Percentiles rank a stretch among this genome's conserved stretches.
These are phyloP conservation scores for Kurtzmaniella quercitrusa DNA, from an alignment of 1,139 yeast species.

Conservation along the genomic window DNA sequence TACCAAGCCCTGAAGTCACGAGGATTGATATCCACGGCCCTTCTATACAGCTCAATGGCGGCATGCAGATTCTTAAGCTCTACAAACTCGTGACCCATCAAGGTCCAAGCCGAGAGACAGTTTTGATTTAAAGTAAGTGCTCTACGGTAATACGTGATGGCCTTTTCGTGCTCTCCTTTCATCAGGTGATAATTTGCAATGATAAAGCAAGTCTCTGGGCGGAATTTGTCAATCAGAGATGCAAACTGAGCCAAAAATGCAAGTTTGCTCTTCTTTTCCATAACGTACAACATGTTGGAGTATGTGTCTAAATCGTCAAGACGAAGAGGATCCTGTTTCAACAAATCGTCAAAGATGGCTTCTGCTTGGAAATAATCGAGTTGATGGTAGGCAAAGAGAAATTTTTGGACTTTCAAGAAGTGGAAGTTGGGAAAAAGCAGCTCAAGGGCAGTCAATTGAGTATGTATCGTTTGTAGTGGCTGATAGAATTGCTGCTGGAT, in stretches of 20 bases:
- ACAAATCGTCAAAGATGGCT: conserved; percentile 66
- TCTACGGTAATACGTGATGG: conserved; percentile 87
- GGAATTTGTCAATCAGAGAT: conserved; percentile 73
- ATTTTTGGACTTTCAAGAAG: conserved; percentile 75
- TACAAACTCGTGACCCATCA: conserved; percentile 98
- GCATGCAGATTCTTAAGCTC: conserved; percentile 96
- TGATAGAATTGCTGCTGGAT: conserved; percentile 80
- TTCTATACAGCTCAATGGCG: conserved; percentile 90
- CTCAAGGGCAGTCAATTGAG: conserved; percentile 44
- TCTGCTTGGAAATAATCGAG: conserved; percentile 82
- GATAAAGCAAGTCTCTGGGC: conserved; percentile 94
- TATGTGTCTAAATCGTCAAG: conserved; percentile 88
- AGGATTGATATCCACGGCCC: conserved; percentile 86
- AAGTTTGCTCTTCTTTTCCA: conserved; percentile 82
- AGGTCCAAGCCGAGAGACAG: conserved; percentile 92
- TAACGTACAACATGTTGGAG: conserved; percentile 90
- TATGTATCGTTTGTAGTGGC: conserved; percentile 48
- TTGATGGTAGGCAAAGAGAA: conserved; percentile 73
- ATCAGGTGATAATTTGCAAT: conserved; percentile 91
- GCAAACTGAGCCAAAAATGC: conserved; percentile 87
- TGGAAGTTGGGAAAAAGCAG: conserved; percentile 65
- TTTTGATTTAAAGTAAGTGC: conserved; percentile 79
- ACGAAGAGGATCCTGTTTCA: conserved; percentile 77
- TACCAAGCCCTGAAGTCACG: conserved; percentile 98
- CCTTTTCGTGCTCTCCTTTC: conserved; percentile 90